Percentiles rank a stretch among this genome's conserved stretches.
Evolutionary conservation across 495 filamentous ascomycete genomes (phyloP).

Genomic region (Trichoderma erinaceum): DNA sequence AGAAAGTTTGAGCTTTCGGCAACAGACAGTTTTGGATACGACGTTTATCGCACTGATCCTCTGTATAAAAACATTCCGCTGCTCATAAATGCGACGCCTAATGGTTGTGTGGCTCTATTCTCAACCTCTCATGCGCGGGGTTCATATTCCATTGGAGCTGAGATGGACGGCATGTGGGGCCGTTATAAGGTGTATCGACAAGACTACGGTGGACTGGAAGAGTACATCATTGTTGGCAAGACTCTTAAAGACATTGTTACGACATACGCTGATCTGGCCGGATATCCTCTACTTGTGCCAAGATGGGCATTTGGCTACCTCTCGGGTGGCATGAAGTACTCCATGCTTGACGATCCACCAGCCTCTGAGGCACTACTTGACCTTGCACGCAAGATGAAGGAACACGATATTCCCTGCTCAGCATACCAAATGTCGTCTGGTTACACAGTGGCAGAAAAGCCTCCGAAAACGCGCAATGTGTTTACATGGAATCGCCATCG

Average conservation of each 20-base stretch:
- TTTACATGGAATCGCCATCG: constrained; percentile 65
- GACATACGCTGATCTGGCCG: constrained; percentile 59
- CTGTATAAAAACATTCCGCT: constrained; percentile 69
- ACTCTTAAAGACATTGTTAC: constrained; percentile 57
- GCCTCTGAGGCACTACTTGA: constrained; percentile 52
- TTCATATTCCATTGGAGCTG: constrained; percentile 60
- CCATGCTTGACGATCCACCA: constrained; percentile 56
- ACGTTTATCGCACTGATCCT: constrained; percentile 62
- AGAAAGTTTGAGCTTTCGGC: constrained; percentile 59
- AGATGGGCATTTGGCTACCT: constrained; percentile 65
- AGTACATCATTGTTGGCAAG: constrained; percentile 61
- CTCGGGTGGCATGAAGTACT: constrained; percentile 64
- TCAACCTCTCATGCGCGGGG: constrained; percentile 57
- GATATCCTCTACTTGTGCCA: constrained; percentile 57
- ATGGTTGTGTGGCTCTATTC: constrained; percentile 59
- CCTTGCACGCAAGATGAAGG: constrained; percentile 53
- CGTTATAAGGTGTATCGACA: constrained; percentile 66
- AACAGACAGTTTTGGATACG: constrained; percentile 65
- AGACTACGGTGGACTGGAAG: constrained; percentile 61
- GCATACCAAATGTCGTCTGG: constrained; percentile 67
- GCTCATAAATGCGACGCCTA: constrained; percentile 54
- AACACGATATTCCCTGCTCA: constrained; percentile 62
- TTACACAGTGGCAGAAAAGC: constrained; percentile 59
- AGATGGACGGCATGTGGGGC: constrained; percentile 66
- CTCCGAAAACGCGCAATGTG: constrained; percentile 62